Conservation (phyloP, 345 rosid species). For the Gossypium rotundifolium region DNA sequence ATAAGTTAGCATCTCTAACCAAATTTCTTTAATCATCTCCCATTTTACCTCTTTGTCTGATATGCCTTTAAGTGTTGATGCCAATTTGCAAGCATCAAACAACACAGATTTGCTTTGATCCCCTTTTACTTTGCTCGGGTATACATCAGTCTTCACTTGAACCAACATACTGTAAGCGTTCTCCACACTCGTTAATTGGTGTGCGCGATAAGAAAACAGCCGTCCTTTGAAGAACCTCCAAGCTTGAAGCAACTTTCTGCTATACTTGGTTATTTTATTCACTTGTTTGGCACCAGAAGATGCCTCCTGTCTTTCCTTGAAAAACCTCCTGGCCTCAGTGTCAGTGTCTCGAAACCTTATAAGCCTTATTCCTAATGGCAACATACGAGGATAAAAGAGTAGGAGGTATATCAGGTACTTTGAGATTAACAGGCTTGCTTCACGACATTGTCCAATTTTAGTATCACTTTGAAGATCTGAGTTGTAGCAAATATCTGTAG, state of each 20-base stretch:
- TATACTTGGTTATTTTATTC: not conserved
- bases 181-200: not conserved
- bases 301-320: not conserved
- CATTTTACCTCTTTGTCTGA: not conserved
- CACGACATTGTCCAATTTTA: too few species aligned
- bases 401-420: not conserved
- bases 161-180: constrained; percentile 8
- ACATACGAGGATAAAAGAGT: not conserved
- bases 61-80: not conserved
- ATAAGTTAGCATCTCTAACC: not conserved
- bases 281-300: not conserved
- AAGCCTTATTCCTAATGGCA: not conserved
- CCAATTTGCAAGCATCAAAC: constrained; percentile 24
- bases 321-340: not conserved
- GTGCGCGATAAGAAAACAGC: fast-evolving
- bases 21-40: not conserved
- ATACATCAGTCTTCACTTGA: constrained; percentile 7
- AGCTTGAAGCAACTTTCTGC: constrained; percentile 6
- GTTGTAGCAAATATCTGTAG: not conserved
- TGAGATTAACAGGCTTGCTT: not conserved
- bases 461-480: not conserved
- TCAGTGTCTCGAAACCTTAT: not conserved
- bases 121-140: constrained; percentile 16
- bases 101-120: constrained; percentile 30
- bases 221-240: not conserved